Evolutionary conservation across 148 eudicot genomes (phyloP).

Genomic region (Rheum nobile): DNA sequence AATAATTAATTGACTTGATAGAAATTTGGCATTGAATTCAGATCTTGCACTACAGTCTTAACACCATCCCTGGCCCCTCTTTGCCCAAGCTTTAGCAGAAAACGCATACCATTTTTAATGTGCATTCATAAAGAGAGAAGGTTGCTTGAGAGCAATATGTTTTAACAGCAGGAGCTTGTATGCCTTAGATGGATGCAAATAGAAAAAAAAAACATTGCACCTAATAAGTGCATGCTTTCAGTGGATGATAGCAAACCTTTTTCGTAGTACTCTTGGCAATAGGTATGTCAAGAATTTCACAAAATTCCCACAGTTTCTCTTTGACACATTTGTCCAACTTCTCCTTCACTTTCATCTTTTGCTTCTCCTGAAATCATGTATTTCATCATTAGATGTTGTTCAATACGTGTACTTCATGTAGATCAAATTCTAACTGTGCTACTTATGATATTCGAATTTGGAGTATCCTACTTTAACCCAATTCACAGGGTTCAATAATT

Average conservation of each 20-base stretch:
- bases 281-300: constrained; percentile 80
- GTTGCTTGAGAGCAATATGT: neutral
- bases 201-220: neutral
- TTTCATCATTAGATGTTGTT: neutral
- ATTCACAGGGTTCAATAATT: too few relatives aligned
- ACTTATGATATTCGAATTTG: too few relatives aligned
- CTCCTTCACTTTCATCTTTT: constrained; percentile 72
- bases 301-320: constrained; percentile 72
- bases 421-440: too few relatives aligned
- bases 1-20: neutral
- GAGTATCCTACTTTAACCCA: too few relatives aligned
- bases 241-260: constrained; percentile 46
- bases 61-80: neutral
- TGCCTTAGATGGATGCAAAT: neutral
- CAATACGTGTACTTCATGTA: neutral
- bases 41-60: neutral
- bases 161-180: neutral
- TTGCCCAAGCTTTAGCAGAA: neutral
- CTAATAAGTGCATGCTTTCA: neutral
- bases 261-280: constrained; percentile 42
- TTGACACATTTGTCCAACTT: constrained; percentile 73
- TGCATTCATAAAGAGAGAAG: neutral
- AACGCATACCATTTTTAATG: neutral
- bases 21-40: neutral
- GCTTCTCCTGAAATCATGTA: constrained; percentile 58